Conservation (phyloP, 2,329 filamentous ascomycete species). For the Trichoderma asperellum region DNA sequence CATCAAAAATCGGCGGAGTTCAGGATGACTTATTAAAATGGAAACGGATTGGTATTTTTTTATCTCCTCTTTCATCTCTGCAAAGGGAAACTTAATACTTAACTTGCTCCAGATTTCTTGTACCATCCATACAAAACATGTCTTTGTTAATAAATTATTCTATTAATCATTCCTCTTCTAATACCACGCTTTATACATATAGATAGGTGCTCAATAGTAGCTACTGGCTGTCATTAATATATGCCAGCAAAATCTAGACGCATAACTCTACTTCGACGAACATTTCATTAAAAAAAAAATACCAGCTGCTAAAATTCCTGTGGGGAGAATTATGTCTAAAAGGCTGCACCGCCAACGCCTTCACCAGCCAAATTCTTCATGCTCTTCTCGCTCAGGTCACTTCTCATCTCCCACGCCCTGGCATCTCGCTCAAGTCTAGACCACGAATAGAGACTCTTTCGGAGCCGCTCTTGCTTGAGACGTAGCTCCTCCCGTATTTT, state of each 20-base stretch:
- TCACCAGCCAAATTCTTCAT: conserved; percentile 62
- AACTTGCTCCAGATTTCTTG: not conserved
- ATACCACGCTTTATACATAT: not conserved
- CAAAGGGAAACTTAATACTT: not conserved
- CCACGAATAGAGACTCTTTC: conserved; percentile 58
- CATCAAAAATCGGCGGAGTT: not conserved
- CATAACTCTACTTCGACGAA: not conserved
- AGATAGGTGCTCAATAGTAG: not conserved
- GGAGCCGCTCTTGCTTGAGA: conserved; percentile 57
- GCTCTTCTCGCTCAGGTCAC: conserved; percentile 60
- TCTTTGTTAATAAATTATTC: not conserved
- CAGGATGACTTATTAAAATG: not conserved
- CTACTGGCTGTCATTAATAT: not conserved
- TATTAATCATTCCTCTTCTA: not conserved
- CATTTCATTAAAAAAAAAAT: not conserved
- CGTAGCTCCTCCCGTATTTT: conserved; percentile 58
- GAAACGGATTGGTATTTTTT: not conserved
- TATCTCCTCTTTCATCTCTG: not conserved
- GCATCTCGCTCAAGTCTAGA: conserved; percentile 59
- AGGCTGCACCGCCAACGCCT: conserved; percentile 58
- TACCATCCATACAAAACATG: not conserved
- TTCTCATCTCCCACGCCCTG: conserved; percentile 57
- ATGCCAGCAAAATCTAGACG: not conserved
- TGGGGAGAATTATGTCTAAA: conserved; percentile 41
- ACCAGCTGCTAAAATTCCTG: not conserved